Percentiles rank a stretch among this genome's conserved stretches.
phyloP scores from a whole-genome alignment of 331 rosid genomes.

The Saraca asoca region DNA sequence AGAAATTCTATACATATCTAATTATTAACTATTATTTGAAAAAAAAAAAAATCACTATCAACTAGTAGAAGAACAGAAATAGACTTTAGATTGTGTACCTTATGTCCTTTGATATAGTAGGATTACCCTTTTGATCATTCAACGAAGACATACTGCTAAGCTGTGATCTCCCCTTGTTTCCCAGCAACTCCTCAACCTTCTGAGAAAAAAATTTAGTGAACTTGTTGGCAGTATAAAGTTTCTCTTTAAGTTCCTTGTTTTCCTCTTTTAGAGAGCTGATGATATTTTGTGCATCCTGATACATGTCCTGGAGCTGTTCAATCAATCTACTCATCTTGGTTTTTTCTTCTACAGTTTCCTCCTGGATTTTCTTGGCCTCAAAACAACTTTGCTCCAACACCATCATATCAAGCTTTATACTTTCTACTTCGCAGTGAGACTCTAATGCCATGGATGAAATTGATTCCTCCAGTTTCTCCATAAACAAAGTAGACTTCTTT shows the following conservation, averaged over 20 bases:
- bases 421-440: slow-evolving; percentile 87
- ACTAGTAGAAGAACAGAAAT: slow-evolving; percentile 7
- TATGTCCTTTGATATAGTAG: slow-evolving; percentile 34
- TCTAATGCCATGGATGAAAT: slow-evolving; percentile 73
- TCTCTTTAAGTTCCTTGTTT: slow-evolving; percentile 55
- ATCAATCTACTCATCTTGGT: slow-evolving; percentile 49
- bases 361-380: slow-evolving; percentile 65
- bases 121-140: slow-evolving; percentile 37
- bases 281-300: slow-evolving; percentile 48
- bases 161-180: slow-evolving; percentile 40
- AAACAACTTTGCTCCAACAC: slow-evolving; percentile 67
- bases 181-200: slow-evolving; percentile 63
- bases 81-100: slow-evolving; percentile 46
- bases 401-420: slow-evolving; percentile 79
- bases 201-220: slow-evolving; percentile 52
- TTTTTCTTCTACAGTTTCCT: slow-evolving; percentile 63
- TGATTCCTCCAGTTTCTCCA: slow-evolving; percentile 72
- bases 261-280: slow-evolving; percentile 51
- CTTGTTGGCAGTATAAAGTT: slow-evolving; percentile 50
- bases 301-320: slow-evolving; percentile 54
- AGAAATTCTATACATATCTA: neutral
- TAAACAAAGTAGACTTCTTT: slow-evolving; percentile 51
- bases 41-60: no score
- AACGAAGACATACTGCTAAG: slow-evolving; percentile 29
- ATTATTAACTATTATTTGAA: neutral